Percentiles rank a stretch among this genome's conserved stretches.
Conservation (phyloP, 257 asterid genomes). For the Solanum lignicaule region DNA sequence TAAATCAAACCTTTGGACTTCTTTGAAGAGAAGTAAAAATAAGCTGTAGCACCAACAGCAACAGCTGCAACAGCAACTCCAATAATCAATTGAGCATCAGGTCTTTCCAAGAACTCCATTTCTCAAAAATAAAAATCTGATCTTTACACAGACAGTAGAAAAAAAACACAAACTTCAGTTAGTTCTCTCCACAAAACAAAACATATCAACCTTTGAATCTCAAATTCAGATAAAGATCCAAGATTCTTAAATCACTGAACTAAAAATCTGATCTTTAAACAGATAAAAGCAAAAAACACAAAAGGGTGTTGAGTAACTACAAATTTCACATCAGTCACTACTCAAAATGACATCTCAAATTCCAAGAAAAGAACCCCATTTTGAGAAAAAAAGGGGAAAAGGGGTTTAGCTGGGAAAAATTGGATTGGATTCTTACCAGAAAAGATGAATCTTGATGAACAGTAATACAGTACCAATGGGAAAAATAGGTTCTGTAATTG, state of each 20-base stretch:
- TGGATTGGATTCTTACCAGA: not conserved
- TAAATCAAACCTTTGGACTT: constrained; percentile 56
- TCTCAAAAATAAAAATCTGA: not conserved
- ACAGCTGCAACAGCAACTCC: constrained; percentile 56
- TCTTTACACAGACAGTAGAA: not conserved
- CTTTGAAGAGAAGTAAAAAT: constrained; percentile 50
- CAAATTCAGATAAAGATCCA: not conserved
- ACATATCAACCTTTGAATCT: not conserved
- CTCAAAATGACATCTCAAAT: not conserved
- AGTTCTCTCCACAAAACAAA: not conserved
- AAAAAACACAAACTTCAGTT: not conserved
- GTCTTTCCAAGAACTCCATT: constrained; percentile 67
- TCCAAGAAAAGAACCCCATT: not conserved
- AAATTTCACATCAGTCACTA: not conserved
- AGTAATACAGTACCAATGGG: not conserved
- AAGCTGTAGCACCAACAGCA: constrained; percentile 52
- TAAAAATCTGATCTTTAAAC: not conserved
- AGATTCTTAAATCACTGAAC: not conserved
- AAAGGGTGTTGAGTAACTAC: not conserved
- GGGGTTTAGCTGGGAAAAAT: not conserved
- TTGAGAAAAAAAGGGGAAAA: not conserved
- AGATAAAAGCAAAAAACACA: not conserved
- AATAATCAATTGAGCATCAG: constrained; percentile 56
- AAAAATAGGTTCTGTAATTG: not conserved
- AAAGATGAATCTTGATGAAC: not conserved